Percentiles rank a stretch among this genome's conserved stretches.
phyloP scores from a whole-genome alignment of 2,329 filamentous ascomycete genomes.

The Monosporascus cannonballus region DNA sequence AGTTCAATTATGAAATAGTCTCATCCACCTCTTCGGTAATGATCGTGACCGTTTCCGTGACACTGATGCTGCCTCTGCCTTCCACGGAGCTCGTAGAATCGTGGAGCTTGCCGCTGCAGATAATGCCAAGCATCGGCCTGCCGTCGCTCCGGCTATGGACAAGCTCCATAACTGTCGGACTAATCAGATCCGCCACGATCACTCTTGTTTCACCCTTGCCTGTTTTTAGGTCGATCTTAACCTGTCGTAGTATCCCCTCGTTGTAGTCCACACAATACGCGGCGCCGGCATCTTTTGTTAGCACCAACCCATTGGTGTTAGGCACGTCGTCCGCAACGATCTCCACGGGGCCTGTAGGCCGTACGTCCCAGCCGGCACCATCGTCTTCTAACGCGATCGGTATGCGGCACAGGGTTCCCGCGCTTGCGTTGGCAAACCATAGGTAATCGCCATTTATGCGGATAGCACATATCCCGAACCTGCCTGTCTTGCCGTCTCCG shows the following conservation, averaged over 20 bases:
- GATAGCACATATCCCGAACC: constrained; percentile 23
- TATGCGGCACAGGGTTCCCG: constrained; percentile 21
- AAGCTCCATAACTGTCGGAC: constrained; percentile 22
- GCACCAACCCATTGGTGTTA: constrained; percentile 23
- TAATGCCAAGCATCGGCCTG: constrained; percentile 19
- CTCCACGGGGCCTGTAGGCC: constrained; percentile 16
- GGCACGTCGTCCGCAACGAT: constrained; percentile 17
- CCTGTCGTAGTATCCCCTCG: constrained; percentile 16
- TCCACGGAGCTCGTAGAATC: constrained; percentile 24
- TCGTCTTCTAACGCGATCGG: constrained; percentile 15
- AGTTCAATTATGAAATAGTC: not conserved
- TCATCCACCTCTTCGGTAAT: not conserved
- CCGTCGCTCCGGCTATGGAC: constrained; percentile 4
- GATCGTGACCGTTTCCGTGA: constrained; percentile 16
- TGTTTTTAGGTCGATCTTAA: too few species aligned
- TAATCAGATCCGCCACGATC: constrained; percentile 19
- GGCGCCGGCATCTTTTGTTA: constrained; percentile 14
- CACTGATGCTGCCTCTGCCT: constrained; percentile 21
- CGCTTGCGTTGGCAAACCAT: constrained; percentile 26
- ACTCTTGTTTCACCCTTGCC: constrained; percentile 11
- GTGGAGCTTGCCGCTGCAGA: constrained; percentile 25
- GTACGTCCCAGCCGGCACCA: constrained; percentile 13
- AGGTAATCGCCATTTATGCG: constrained; percentile 16
- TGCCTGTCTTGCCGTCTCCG: constrained; percentile 10
- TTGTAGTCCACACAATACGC: constrained; percentile 23